A percentile compares a stretch with the other conserved stretches of the same genome.
Evolutionary conservation across 768 basidiomycete species (phyloP).

Genomic region (Cystofilobasidium macerans): DNA sequence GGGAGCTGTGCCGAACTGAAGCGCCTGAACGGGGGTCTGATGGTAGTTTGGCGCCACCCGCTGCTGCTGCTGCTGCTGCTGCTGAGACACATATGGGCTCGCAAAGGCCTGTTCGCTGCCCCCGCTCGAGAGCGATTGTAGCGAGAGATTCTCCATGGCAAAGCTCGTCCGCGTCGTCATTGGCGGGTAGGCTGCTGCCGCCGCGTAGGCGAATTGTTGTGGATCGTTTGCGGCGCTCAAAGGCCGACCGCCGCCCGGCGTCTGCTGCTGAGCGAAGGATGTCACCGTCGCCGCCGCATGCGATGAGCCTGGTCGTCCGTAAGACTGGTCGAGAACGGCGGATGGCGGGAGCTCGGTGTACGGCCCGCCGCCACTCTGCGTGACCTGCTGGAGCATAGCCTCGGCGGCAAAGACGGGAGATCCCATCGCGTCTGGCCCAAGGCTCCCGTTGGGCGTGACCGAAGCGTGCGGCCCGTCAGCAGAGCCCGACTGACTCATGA

Average conservation of each 20-base stretch:
- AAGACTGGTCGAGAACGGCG: not conserved
- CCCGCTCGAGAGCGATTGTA: too few species aligned
- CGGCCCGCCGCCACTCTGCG: not conserved
- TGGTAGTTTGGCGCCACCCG: not conserved
- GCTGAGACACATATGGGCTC: too few species aligned
- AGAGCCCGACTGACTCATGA: slow-evolving; percentile 7
- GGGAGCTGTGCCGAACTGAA: not conserved
- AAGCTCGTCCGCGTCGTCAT: not conserved
- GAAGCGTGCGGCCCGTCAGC: not conserved
- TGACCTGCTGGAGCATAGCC: not conserved
- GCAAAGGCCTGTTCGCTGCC: too few species aligned
- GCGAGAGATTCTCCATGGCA: slow-evolving; percentile 5
- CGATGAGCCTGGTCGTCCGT: not conserved
- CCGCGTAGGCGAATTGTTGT: not conserved
- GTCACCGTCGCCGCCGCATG: too few species aligned
- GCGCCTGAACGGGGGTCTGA: not conserved
- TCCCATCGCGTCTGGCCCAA: not conserved
- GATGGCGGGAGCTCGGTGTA: not conserved
- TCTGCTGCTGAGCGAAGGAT: not conserved
- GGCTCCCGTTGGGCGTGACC: too few species aligned
- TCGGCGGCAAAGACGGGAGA: not conserved
- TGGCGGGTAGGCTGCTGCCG: not conserved
- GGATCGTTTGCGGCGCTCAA: not conserved
- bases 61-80: not conserved
- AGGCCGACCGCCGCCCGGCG: not conserved